A percentile compares a stretch with the other conserved stretches of the same genome.
Conservation (phyloP, 768 basidiomycete genomes). For the Tulasnella sp. region DNA sequence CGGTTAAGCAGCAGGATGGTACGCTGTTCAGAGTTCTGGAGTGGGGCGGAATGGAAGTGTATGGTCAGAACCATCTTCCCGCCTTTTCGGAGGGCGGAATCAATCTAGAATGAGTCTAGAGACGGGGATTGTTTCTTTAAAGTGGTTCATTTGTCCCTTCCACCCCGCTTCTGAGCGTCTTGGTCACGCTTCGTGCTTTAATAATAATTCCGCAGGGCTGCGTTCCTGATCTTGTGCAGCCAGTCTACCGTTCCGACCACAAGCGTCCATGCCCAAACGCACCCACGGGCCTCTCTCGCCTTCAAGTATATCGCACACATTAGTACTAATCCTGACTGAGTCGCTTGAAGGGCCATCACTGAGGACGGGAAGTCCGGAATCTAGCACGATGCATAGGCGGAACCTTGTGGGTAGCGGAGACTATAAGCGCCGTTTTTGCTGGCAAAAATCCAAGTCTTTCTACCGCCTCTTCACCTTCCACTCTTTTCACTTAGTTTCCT, state of each 20-base stretch:
- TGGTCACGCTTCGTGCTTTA: background rate
- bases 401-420: background rate
- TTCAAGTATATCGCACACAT: background rate
- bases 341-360: background rate
- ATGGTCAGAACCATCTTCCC: background rate
- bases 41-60: slow-evolving; percentile 22
- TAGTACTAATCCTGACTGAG: background rate
- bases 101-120: background rate
- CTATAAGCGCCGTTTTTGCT: background rate
- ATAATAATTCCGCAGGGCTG: background rate
- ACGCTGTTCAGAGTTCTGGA: slow-evolving; percentile 7
- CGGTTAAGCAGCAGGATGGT: background rate
- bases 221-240: background rate
- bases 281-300: background rate
- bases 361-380: background rate
- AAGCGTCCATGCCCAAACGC: background rate
- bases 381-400: background rate
- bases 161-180: background rate
- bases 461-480: background rate
- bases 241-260: background rate
- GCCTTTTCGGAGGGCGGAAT: background rate
- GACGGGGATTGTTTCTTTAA: background rate
- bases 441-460: slow-evolving; percentile 2
- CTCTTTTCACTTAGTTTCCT: background rate
- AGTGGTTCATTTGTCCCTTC: background rate